Evolutionary conservation across 1,284 basidiomycete genomes (phyloP), one percentile per base, ranked within the genome.

Genomic region (Sporisorium reilianum): DNA sequence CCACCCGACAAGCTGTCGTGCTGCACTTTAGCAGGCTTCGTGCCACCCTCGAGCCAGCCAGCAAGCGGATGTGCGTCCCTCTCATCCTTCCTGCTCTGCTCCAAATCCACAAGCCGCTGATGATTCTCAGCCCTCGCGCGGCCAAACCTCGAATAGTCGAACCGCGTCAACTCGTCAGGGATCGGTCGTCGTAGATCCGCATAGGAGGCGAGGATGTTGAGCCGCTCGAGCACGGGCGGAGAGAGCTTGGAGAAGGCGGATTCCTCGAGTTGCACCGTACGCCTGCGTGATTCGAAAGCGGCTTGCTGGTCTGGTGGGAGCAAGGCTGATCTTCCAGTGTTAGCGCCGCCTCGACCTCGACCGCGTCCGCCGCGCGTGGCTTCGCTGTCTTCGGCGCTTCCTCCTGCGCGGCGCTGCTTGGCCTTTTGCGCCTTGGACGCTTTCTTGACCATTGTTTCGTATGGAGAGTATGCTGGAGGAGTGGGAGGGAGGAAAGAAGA

Each of bases 231-330:
- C 30, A 72, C 68, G 8, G 70, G 67, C 16, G 76, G 64, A 2
- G 58, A 69, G 12, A 80, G 70, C 44, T 78, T 78, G 36, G 78
- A 62, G 49, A 80, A 80, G 32, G 69, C 65, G 0, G 78, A 80
- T 42, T 80, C 78, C 26, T 75, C 61, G 3, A 67, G 57, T 49
- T 75, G 73, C 0, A 75, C 73, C 9, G 68, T 75, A 1, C 66
- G 59, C 22, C 46, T 55, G 32, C 73, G 64, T 26, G 63, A 52
- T 20, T 75, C 67, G 51, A 75, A 67, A 12, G 58, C 61, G 9
- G 64, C 61, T 45, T 71, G 68, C 20, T 68, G 64, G 20, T 71
- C 68, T 53, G 64, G 68, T 20, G 73, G 52, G 18, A 61, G 73
- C 12, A 75, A 46, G 12, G 45, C 53, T 16, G 73, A 67, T 12